Evolutionary conservation across 345 rosid species (phyloP), one percentile per base, ranked within the genome.

Genomic region (Moricandia arvensis): DNA sequence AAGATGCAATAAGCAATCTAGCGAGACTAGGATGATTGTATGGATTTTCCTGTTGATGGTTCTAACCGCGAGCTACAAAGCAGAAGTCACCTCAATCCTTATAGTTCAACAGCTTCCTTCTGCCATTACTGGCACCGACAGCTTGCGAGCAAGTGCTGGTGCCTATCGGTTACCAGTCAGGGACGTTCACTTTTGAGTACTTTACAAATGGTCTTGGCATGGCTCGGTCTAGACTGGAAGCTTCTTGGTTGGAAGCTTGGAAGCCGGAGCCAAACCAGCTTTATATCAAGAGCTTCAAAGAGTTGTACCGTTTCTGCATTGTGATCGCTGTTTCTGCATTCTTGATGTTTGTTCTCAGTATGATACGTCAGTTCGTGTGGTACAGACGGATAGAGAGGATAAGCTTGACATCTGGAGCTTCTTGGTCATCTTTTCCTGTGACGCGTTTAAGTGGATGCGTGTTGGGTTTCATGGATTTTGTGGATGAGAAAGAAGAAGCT

Each of bases 41-140:
- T 90, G 98, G 98, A 93, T 91, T 61, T 91, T 91, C 81, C 78
- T 93, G n/a, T 61, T 93, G 83, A 75, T 93, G 96, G 93, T 93
- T 61, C 63, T 93, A 76, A 86, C 86, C 3, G 88, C 98, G 49
- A 91, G 97, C 83, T 93, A 91, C 75, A 93, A 97, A 1, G 98
- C 98, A 0, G 86, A 90, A 80, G 83, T 93, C 81, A 88, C 93
- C 68, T 88, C 98, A 35, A 91, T 93, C 75, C 93, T 93, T 18
- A 91, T 97, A 6, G 83, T 93, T 45, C 94, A 83, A 73, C 96
- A 90, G 78, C 96, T 93, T 59, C 82, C 93, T 3, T 91, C 93
- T 3, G 80, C 91, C 33, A 86, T 93, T 65, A 84, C 88, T 8
- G 96, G 96, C 49, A 87, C 91, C 2, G 97, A 90, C 7, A 93